A percentile compares a stretch with the other conserved stretches of the same genome.
phyloP scores from a whole-genome alignment of 768 basidiomycete genomes.

The Piloderma croceum region DNA sequence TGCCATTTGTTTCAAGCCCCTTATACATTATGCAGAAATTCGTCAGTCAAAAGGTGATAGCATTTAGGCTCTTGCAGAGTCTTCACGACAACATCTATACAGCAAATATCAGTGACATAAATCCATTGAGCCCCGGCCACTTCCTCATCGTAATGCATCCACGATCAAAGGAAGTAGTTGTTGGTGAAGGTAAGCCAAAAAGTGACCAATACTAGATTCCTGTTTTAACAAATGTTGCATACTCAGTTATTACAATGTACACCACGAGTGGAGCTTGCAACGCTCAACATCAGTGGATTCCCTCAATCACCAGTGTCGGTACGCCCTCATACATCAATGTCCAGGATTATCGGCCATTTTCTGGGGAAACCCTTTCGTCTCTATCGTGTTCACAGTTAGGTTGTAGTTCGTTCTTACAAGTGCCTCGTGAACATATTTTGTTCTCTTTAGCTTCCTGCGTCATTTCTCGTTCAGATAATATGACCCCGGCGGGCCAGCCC shows the following conservation, averaged over 20 bases:
- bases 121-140: constrained; percentile 2
- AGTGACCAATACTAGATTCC: not conserved
- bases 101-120: constrained; percentile 4
- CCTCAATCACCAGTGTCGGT: constrained; percentile 7
- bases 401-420: constrained; percentile 11
- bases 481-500: not conserved
- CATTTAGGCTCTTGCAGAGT: constrained; percentile 3
- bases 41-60: constrained; percentile 3
- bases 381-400: constrained; percentile 8
- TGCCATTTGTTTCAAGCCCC: not conserved
- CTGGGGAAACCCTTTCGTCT: constrained; percentile 5
- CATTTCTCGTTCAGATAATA: not conserved
- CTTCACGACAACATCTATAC: constrained; percentile 10
- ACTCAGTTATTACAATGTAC: constrained; percentile 14
- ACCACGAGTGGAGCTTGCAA: constrained; percentile 4
- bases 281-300: constrained; percentile 13
- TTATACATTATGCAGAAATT: not conserved
- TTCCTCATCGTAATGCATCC: constrained; percentile 5
- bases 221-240: not conserved
- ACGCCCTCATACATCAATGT: constrained; percentile 8
- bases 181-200: not conserved
- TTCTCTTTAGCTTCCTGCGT: constrained; percentile 7
- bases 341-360: constrained; percentile 1
- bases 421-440: constrained; percentile 15
- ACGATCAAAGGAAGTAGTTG: not conserved